phyloP scores from a whole-genome alignment of 2,329 filamentous ascomycete species.

The Monilinia vaccinii-corymbosi region DNA sequence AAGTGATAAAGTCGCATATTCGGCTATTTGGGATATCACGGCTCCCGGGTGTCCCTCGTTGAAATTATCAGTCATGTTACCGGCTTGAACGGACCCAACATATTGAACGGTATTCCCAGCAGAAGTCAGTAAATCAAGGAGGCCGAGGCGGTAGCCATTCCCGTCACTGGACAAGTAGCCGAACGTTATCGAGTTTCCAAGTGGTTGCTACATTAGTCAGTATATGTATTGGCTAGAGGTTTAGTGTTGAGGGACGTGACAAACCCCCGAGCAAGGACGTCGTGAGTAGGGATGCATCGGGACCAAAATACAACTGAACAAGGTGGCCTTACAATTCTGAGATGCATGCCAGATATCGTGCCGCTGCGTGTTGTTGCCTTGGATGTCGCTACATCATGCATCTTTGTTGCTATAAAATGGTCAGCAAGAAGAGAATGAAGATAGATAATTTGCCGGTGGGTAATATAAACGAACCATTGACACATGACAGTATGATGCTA shows the following conservation, averaged over 20 bases:
- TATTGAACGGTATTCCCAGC: slow-evolving; percentile 22
- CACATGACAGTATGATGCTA: slow-evolving; percentile 2
- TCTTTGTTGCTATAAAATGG: not conserved
- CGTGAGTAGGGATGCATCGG: not conserved
- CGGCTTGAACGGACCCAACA: slow-evolving; percentile 28
- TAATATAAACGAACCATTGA: slow-evolving; percentile 4
- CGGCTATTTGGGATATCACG: slow-evolving; percentile 27
- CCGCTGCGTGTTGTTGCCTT: not conserved
- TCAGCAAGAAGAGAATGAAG: not conserved
- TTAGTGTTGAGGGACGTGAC: not conserved
- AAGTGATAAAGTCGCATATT: slow-evolving; percentile 15
- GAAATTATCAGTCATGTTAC: slow-evolving; percentile 28
- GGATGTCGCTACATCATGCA: not conserved
- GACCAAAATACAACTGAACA: not conserved
- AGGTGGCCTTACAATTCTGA: slow-evolving; percentile 6
- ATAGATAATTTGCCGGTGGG: not conserved
- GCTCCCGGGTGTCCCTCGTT: slow-evolving; percentile 30
- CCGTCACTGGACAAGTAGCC: slow-evolving; percentile 28
- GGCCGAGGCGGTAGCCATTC: slow-evolving; percentile 33
- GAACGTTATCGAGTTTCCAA: slow-evolving; percentile 33
- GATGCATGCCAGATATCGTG: not conserved
- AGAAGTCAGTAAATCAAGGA: slow-evolving; percentile 23
- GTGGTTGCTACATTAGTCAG: slow-evolving; percentile 16
- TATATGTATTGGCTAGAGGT: not conserved
- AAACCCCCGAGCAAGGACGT: not conserved